A percentile compares a stretch with the other conserved stretches of the same genome.
Evolutionary conservation across 1,139 yeast species (phyloP).

Genomic region (Yamadazyma trypodendri): DNA sequence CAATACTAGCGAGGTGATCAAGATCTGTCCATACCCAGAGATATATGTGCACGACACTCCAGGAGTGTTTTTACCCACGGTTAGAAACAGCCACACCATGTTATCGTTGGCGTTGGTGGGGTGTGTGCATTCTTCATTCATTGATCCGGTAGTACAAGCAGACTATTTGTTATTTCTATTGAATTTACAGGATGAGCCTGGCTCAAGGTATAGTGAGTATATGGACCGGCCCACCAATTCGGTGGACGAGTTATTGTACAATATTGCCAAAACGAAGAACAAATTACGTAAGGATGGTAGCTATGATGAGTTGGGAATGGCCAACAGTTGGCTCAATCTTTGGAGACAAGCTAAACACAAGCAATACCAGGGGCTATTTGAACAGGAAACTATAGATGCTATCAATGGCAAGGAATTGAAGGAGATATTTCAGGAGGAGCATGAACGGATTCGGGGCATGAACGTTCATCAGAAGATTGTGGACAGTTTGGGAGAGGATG

Average conservation of each 20-base stretch:
- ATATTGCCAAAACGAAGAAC: conserved; percentile 48
- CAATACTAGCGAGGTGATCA: conserved; percentile 72
- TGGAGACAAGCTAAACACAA: conserved; percentile 60
- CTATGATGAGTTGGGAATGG: conserved; percentile 61
- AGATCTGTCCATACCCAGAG: conserved; percentile 61
- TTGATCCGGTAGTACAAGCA: conserved; percentile 85
- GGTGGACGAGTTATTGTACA: conserved; percentile 56
- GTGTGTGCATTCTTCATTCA: conserved; percentile 65
- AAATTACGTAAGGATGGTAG: conserved; percentile 30
- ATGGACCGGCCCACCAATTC: conserved; percentile 71
- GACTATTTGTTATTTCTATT: conserved; percentile 77
- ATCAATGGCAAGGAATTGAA: conserved; percentile 25
- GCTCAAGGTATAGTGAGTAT: conserved; percentile 45
- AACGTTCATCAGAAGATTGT: conserved; percentile 29
- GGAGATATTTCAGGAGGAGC: conserved; percentile 28
- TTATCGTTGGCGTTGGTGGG: conserved; percentile 73
- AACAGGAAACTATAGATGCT: conserved; percentile 34
- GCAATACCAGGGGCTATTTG: conserved; percentile 36
- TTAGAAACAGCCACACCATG: conserved; percentile 68
- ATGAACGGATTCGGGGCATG: conserved; percentile 28
- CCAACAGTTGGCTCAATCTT: conserved; percentile 64
- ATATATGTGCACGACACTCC: conserved; percentile 86
- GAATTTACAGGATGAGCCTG: conserved; percentile 59
- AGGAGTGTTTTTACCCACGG: conserved; percentile 83
- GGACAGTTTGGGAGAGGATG: conserved; percentile 43